Evolutionary conservation across 148 eudicot species (phyloP).

Genomic region (Chenopodium berlandieri): DNA sequence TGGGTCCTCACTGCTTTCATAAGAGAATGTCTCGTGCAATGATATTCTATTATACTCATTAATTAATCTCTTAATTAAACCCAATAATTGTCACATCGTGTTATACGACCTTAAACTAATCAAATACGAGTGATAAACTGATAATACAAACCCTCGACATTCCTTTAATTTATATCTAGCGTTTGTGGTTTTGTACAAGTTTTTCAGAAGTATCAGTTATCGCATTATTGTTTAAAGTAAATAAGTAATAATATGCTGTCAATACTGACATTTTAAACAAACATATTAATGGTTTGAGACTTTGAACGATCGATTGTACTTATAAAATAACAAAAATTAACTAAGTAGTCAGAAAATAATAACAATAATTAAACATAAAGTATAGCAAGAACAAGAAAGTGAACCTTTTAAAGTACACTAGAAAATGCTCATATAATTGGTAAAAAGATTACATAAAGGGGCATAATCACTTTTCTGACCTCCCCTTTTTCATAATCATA

Average conservation of each 20-base stretch:
- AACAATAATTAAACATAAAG: neutral
- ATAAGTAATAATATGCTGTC: too few relatives aligned
- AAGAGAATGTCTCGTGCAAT: slow-evolving; percentile 53
- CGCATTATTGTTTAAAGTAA: too few relatives aligned
- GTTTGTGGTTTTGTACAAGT: too few relatives aligned
- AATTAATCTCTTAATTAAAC: slow-evolving; percentile 5
- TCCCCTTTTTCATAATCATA: slow-evolving; percentile 46
- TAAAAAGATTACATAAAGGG: slow-evolving; percentile 27
- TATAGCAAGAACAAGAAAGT: slow-evolving; percentile 26
- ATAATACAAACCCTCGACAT: too few relatives aligned
- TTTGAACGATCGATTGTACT: too few relatives aligned
- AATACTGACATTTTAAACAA: too few relatives aligned
- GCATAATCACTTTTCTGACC: slow-evolving; percentile 33
- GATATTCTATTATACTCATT: slow-evolving; percentile 11
- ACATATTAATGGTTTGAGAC: too few relatives aligned
- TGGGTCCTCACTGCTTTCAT: slow-evolving; percentile 42
- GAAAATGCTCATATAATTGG: slow-evolving; percentile 19
- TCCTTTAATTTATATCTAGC: too few relatives aligned
- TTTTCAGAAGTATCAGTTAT: too few relatives aligned
- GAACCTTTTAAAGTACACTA: slow-evolving; percentile 43
- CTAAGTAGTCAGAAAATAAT: neutral
- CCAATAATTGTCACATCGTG: neutral
- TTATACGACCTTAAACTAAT: neutral
- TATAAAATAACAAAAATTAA: too few relatives aligned
- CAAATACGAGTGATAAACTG: neutral